Conservation (phyloP, 768 basidiomycete genomes). For the Russula sp. region DNA sequence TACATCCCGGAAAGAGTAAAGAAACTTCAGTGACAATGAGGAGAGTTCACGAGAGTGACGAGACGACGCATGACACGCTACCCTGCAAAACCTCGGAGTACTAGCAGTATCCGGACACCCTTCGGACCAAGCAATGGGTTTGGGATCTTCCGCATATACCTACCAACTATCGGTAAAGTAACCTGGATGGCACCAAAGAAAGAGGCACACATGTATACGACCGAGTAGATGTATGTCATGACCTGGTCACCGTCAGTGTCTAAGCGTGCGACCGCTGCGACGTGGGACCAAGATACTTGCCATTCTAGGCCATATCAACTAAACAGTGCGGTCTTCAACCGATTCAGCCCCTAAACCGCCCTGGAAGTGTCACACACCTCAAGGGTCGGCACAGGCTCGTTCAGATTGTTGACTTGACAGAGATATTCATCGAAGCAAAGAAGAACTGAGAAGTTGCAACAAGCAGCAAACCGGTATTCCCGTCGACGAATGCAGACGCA, state of each 20-base stretch:
- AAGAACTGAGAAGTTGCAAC: slow-evolving; percentile 55
- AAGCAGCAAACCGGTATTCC: slow-evolving; percentile 57
- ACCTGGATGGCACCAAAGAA: background rate
- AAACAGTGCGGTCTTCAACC: background rate
- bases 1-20: slow-evolving; percentile 63
- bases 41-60: background rate
- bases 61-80: slow-evolving; percentile 24
- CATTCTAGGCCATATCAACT: slow-evolving; percentile 58
- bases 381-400: slow-evolving; percentile 51
- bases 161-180: slow-evolving; percentile 13
- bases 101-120: slow-evolving; percentile 53
- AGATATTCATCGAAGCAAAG: slow-evolving; percentile 53
- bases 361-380: slow-evolving; percentile 37
- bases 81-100: slow-evolving; percentile 59
- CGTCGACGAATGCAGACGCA: slow-evolving; percentile 17
- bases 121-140: slow-evolving; percentile 67
- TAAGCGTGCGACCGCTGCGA: slow-evolving; percentile 10
- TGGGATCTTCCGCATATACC: slow-evolving; percentile 38
- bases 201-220: slow-evolving; percentile 41
- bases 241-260: slow-evolving; percentile 30
- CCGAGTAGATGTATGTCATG: slow-evolving; percentile 49
- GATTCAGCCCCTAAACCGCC: background rate
- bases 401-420: slow-evolving; percentile 59
- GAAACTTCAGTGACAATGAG: slow-evolving; percentile 42
- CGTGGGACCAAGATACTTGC: slow-evolving; percentile 29